These are phyloP conservation scores for Cystoisospora suis DNA, from an alignment of 169 alveolate genomes.

Conservation along the genomic window DNA sequence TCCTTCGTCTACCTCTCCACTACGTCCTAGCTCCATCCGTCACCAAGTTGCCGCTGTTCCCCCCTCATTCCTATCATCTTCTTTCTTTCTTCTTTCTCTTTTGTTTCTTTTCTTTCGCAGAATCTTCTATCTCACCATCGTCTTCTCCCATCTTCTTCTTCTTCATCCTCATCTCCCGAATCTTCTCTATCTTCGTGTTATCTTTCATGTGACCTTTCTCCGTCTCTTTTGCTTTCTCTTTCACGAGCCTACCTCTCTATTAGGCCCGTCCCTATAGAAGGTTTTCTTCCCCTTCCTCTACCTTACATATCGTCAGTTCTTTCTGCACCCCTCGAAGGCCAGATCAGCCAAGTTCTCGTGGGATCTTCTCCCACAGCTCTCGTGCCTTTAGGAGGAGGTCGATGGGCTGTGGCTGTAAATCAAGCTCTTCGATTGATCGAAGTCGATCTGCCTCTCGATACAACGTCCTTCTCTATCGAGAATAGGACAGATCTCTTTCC, in stretches of 20 bases:
- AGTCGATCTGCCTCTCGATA: too few species aligned
- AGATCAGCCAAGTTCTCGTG: constrained; percentile 39
- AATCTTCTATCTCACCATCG: not conserved
- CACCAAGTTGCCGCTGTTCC: too few species aligned
- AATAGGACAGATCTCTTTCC: too few species aligned
- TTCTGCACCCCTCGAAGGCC: constrained; percentile 22
- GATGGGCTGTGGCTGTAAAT: constrained; percentile 56
- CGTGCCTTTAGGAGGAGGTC: constrained; percentile 62
- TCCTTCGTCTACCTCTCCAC: too few species aligned
- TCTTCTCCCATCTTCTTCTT: not conserved
- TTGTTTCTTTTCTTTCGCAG: not conserved
- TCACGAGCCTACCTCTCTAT: not conserved
- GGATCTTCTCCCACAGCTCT: constrained; percentile 52
- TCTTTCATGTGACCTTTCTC: not conserved
- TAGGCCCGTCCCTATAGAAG: constrained; percentile 32
- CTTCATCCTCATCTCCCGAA: not conserved
- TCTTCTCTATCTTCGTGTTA: not conserved
- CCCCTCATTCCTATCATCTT: too few species aligned
- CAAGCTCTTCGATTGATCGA: constrained; percentile 56
- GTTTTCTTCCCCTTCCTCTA: constrained; percentile 44
- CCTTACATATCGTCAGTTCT: constrained; percentile 39
- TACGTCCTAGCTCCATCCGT: too few species aligned
- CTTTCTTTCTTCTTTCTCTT: not conserved
- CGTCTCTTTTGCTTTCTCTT: not conserved
- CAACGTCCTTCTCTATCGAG: too few species aligned